A percentile compares a stretch with the other conserved stretches of the same genome.
These are phyloP conservation scores for Metarhizium guizhouense DNA, from an alignment of 2,329 filamentous ascomycete genomes.

Conservation along the genomic window DNA sequence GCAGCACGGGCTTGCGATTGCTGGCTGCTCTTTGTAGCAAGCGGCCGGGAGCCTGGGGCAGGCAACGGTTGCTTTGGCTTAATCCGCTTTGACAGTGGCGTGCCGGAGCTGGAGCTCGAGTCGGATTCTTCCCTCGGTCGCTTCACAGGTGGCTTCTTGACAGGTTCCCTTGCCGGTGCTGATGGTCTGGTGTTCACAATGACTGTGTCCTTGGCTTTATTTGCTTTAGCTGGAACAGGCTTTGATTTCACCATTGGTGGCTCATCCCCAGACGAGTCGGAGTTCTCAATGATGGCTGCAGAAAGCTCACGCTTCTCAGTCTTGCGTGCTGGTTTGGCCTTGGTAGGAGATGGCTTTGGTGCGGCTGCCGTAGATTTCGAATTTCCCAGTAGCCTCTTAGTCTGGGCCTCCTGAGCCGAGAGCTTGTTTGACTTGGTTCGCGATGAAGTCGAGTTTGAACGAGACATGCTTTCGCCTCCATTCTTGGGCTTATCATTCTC, in stretches of 20 bases:
- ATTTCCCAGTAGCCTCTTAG: conserved; percentile 41
- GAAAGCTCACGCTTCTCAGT: conserved; percentile 39
- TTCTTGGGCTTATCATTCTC: conserved; percentile 20
- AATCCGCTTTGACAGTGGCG: conserved; percentile 48
- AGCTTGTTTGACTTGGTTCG: conserved; percentile 48
- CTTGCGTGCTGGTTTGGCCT: conserved; percentile 26
- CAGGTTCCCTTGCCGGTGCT: conserved; percentile 19
- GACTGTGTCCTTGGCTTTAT: conserved; percentile 24
- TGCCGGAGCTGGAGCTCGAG: conserved; percentile 51
- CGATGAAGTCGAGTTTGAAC: conserved; percentile 42
- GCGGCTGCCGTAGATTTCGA: conserved; percentile 24
- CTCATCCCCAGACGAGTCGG: conserved; percentile 44
- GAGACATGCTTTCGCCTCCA: conserved; percentile 35
- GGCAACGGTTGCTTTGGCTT: conserved; percentile 37
- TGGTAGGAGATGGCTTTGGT: conserved; percentile 30
- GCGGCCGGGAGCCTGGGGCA: conserved; percentile 29
- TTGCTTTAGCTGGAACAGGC: conserved; percentile 18
- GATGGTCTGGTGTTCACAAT: conserved; percentile 24
- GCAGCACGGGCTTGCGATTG: conserved; percentile 27
- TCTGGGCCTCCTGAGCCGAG: conserved; percentile 42
- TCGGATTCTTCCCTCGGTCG: conserved; percentile 43
- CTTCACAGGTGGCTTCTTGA: conserved; percentile 33
- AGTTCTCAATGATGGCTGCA: conserved; percentile 47
- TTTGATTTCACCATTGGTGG: conserved; percentile 23
- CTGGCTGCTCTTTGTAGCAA: conserved; percentile 39